Evolutionary conservation across 768 basidiomycete species (phyloP).

Genomic region (Galerina marginata): DNA sequence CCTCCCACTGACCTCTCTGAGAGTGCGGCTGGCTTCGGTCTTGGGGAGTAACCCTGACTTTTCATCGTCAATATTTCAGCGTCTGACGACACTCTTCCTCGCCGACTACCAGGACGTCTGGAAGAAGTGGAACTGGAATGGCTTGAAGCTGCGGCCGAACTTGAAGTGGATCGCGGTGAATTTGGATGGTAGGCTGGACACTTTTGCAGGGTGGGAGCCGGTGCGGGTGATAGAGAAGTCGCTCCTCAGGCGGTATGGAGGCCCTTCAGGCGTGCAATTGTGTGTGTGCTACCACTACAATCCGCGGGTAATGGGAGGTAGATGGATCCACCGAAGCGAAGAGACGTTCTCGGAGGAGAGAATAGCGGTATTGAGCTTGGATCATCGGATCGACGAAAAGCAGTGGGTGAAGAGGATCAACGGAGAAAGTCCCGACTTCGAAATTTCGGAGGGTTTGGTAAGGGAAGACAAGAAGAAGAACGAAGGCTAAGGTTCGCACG

Average conservation of each 20-base stretch:
- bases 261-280: background rate
- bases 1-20: slow-evolving; percentile 10
- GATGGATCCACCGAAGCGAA: slow-evolving; percentile 19
- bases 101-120: slow-evolving; percentile 9
- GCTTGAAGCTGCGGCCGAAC: slow-evolving; percentile 2
- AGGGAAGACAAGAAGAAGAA: slow-evolving; percentile 8
- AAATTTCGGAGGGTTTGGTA: slow-evolving; percentile 16
- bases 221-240: slow-evolving; percentile 4
- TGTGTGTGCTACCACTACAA: slow-evolving; percentile 16
- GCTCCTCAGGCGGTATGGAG: slow-evolving; percentile 8
- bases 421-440: slow-evolving; percentile 14
- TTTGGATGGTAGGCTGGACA: slow-evolving; percentile 8
- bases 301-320: background rate
- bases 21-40: slow-evolving; percentile 10
- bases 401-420: slow-evolving; percentile 10
- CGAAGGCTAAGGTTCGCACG: background rate
- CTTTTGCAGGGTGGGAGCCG: background rate
- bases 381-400: slow-evolving; percentile 10
- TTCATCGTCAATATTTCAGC: slow-evolving; percentile 7
- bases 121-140: slow-evolving; percentile 16
- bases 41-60: slow-evolving; percentile 12
- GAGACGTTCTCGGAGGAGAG: slow-evolving; percentile 16
- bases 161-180: slow-evolving; percentile 17
- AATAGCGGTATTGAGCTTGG: slow-evolving; percentile 10
- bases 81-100: slow-evolving; percentile 11